These are phyloP conservation scores for Boletus bicolor DNA, from an alignment of 768 basidiomycete species.

Conservation along the genomic window DNA sequence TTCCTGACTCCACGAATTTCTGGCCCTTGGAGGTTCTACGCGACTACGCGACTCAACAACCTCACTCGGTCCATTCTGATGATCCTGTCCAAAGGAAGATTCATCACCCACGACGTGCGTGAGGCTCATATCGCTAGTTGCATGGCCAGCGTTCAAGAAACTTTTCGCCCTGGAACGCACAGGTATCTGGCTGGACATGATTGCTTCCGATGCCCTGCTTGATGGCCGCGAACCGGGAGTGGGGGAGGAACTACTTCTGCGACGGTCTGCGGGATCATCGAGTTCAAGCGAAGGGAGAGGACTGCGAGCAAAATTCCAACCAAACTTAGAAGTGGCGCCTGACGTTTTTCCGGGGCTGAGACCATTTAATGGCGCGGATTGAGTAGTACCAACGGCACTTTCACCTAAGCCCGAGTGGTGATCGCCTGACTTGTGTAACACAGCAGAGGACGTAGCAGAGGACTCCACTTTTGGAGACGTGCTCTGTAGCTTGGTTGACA, in stretches of 20 bases:
- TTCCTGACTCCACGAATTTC: constrained; percentile 14
- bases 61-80: constrained; percentile 29
- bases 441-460: not conserved
- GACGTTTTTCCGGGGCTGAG: constrained; percentile 17
- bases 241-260: constrained; percentile 23
- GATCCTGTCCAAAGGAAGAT: constrained; percentile 23
- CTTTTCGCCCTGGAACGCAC: constrained; percentile 39
- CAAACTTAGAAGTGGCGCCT: constrained; percentile 31
- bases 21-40: constrained; percentile 20
- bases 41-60: constrained; percentile 23
- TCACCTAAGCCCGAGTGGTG: constrained; percentile 1
- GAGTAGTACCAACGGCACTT: not conserved
- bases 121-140: constrained; percentile 20
- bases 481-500: constrained; percentile 1
- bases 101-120: constrained; percentile 24
- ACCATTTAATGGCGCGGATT: not conserved
- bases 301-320: constrained; percentile 40
- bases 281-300: constrained; percentile 41
- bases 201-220: constrained; percentile 23
- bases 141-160: constrained; percentile 16
- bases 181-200: constrained; percentile 42
- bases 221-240: constrained; percentile 24
- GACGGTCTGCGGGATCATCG: constrained; percentile 23
- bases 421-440: constrained; percentile 1
- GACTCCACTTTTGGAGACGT: not conserved